These are phyloP conservation scores for Mariannaea sp. DNA, from an alignment of 2,329 filamentous ascomycete genomes.

Conservation along the genomic window DNA sequence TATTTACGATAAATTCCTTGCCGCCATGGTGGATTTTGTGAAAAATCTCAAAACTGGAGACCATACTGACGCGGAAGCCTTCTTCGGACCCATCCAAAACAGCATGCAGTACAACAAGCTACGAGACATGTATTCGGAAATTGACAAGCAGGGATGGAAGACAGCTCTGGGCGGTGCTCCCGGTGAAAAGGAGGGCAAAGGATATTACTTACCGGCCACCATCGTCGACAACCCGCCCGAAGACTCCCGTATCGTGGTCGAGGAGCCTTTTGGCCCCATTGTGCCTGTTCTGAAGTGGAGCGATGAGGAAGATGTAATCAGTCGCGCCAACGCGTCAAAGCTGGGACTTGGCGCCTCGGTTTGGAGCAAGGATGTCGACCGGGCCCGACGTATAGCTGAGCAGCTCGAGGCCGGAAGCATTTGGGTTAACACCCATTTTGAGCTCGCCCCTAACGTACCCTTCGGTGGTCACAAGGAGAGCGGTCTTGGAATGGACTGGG, in stretches of 20 bases:
- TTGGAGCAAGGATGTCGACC: constrained; percentile 57
- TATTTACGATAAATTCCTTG: constrained; percentile 61
- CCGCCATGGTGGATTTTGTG: constrained; percentile 36
- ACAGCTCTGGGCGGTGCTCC: constrained; percentile 41
- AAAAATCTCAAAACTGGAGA: constrained; percentile 49
- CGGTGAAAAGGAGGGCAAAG: constrained; percentile 41
- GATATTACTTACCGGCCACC: constrained; percentile 62
- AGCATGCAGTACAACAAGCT: constrained; percentile 56
- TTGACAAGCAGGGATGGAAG: constrained; percentile 49
- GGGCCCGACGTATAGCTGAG: constrained; percentile 57
- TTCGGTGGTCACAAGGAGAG: constrained; percentile 59
- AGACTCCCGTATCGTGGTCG: constrained; percentile 58
- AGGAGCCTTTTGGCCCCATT: constrained; percentile 63
- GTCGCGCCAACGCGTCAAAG: constrained; percentile 57
- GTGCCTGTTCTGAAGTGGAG: constrained; percentile 66
- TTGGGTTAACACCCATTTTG: constrained; percentile 62
- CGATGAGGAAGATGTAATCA: constrained; percentile 63
- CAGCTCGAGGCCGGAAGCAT: constrained; percentile 62
- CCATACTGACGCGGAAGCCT: constrained; percentile 48
- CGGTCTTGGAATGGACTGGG: constrained; percentile 55
- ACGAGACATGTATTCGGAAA: constrained; percentile 54
- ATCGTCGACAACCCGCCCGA: constrained; percentile 66
- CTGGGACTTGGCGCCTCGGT: constrained; percentile 62
- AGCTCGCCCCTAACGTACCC: constrained; percentile 44
- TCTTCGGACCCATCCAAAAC: constrained; percentile 63